A percentile compares a stretch with the other conserved stretches of the same genome.
Conservation (phyloP, 257 asterid species). For the Ophiorrhiza pumila region DNA sequence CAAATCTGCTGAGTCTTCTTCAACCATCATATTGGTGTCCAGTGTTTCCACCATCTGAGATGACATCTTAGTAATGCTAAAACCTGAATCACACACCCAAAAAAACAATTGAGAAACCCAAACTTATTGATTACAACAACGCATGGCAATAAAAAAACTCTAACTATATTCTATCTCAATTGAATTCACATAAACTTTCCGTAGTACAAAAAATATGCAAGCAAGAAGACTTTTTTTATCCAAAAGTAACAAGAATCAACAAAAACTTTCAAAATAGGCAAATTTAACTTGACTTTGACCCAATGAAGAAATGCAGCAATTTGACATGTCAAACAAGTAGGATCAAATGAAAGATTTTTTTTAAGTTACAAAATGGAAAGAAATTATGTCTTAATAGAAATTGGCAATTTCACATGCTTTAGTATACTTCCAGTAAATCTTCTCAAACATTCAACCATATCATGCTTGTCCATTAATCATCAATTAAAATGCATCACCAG, state of each 20-base stretch:
- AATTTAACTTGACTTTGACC: too few relatives aligned
- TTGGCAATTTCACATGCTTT: neutral
- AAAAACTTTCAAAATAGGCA: neutral
- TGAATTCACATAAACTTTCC: neutral
- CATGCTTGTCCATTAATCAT: neutral
- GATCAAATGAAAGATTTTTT: neutral
- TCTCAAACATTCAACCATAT: neutral
- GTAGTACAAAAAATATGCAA: neutral
- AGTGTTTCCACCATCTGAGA: slow-evolving; percentile 33
- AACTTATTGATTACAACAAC: neutral
- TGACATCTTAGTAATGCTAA: slow-evolving; percentile 28
- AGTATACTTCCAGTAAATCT: neutral
- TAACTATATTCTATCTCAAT: neutral
- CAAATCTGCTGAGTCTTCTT: slow-evolving; percentile 34
- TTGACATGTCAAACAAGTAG: neutral
- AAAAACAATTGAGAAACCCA: slow-evolving; percentile 11
- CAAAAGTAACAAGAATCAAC: neutral
- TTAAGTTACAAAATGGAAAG: neutral
- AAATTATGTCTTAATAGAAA: neutral
- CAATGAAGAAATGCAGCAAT: too few relatives aligned
- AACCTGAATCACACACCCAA: slow-evolving; percentile 26
- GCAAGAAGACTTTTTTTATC: neutral
- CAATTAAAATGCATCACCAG: neutral
- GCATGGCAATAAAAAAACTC: neutral
- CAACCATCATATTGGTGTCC: slow-evolving; percentile 32